These are phyloP conservation scores for Russula brevipes DNA, from an alignment of 768 basidiomycete species.

Conservation along the genomic window DNA sequence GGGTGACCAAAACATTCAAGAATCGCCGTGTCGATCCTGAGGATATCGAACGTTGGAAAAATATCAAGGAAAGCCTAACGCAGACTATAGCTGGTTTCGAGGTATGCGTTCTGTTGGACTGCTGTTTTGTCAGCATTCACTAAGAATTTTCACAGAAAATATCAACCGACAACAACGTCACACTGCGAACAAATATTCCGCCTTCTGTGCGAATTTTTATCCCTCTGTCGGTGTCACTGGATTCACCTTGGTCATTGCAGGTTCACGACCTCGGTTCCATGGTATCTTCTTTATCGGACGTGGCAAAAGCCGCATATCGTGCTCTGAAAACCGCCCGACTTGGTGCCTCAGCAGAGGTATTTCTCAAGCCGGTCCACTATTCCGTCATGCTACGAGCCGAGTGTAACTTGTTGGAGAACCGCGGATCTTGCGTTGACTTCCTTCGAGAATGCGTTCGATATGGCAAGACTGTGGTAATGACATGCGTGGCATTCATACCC, in stretches of 20 bases:
- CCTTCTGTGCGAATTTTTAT: too few species aligned
- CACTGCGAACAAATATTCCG: too few species aligned
- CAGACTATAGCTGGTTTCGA: too few species aligned
- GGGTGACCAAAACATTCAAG: too few species aligned
- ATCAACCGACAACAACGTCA: too few species aligned
- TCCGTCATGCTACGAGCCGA: background rate
- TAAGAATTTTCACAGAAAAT: too few species aligned
- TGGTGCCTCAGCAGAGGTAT: background rate
- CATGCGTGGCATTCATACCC: background rate
- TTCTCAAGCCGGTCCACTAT: background rate
- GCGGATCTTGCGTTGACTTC: background rate
- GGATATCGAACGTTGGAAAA: background rate
- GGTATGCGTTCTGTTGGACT: too few species aligned
- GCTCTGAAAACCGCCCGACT: background rate
- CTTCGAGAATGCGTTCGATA: constrained; percentile 1
- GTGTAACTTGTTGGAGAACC: background rate
- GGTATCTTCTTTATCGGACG: background rate
- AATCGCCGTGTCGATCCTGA: background rate
- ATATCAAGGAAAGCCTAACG: too few species aligned
- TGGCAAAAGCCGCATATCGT: background rate
- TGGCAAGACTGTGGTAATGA: background rate
- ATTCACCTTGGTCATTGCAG: background rate
- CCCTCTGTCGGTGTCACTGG: too few species aligned
- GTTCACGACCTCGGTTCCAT: background rate
- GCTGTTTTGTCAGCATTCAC: too few species aligned